A percentile compares a stretch with the other conserved stretches of the same genome.
Conservation (phyloP, 139 green algal genomes). For the Chlamydomonas sphaeroides region DNA sequence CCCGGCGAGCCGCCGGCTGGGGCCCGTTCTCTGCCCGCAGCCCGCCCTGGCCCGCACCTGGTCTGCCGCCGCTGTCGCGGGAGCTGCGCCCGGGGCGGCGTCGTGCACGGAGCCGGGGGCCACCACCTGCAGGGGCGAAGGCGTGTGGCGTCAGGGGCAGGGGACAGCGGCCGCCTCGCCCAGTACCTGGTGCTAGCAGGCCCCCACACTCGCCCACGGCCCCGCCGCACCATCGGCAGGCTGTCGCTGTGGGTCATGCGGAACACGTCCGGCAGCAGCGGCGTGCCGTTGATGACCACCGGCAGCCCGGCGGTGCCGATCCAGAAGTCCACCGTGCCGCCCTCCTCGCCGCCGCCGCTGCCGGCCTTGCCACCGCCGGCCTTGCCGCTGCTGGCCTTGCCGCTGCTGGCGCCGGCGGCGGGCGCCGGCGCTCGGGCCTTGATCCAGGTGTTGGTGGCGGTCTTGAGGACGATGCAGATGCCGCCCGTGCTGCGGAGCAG, state of each 20-base stretch:
- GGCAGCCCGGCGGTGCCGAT: conserved; percentile 8
- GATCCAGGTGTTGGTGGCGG: conserved; percentile 19
- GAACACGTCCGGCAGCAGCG: conserved; percentile 35
- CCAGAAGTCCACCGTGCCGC: too few relatives aligned
- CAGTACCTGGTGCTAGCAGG: too few relatives aligned
- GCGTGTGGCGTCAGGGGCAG: too few relatives aligned
- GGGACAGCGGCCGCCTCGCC: too few relatives aligned
- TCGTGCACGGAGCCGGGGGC: too few relatives aligned
- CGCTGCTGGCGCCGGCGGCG: not conserved
- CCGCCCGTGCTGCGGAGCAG: conserved; percentile 18
- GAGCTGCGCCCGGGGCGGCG: too few relatives aligned
- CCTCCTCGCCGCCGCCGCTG: not conserved
- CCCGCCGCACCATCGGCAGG: not conserved
- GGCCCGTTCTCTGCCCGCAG: too few relatives aligned
- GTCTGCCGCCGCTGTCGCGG: too few relatives aligned
- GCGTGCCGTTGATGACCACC: not conserved
- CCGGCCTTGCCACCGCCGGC: not conserved
- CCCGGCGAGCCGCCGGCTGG: too few relatives aligned
- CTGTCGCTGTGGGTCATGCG: conserved; percentile 25
- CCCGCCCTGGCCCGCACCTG: too few relatives aligned
- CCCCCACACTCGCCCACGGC: too few relatives aligned
- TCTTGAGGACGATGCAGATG: conserved; percentile 28
- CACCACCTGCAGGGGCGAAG: too few relatives aligned
- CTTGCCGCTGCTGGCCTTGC: not conserved
- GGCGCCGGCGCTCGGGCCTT: not conserved